Conservation (phyloP, 1,139 yeast species). For the Pichia kudriavzevii region DNA sequence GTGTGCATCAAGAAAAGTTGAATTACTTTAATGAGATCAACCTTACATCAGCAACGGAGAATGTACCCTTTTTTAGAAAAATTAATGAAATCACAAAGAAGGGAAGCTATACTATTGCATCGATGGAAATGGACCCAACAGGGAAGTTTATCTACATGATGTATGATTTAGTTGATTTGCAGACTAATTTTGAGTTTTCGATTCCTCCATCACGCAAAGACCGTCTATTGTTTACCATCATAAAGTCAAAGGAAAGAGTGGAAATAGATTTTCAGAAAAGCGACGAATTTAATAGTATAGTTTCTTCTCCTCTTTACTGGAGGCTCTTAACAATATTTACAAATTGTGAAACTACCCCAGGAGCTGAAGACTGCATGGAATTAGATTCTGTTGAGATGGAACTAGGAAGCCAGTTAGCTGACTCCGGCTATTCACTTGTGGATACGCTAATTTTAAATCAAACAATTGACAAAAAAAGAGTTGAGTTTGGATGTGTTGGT, state of each 20-base stretch:
- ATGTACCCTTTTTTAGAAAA: constrained; percentile 17
- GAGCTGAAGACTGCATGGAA: no score
- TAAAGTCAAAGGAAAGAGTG: not conserved
- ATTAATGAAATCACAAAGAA: constrained; percentile 16
- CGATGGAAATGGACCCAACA: constrained; percentile 17
- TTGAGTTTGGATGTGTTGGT: constrained; percentile 3
- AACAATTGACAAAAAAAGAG: constrained; percentile 13
- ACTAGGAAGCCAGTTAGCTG: not conserved
- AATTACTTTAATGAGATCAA: no score
- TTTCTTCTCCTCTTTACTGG: constrained; percentile 11
- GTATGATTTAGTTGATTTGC: constrained; percentile 15
- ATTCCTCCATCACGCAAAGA: constrained; percentile 11
- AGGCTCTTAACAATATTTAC: no score
- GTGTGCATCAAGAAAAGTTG: no score
- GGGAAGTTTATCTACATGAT: constrained; percentile 16
- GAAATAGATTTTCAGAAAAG: constrained; percentile 3
- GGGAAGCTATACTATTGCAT: constrained; percentile 14
- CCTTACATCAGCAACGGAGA: no score
- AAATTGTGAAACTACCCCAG: no score
- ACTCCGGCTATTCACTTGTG: no score
- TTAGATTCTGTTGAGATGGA: not conserved
- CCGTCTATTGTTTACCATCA: constrained; percentile 12
- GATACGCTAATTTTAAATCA: constrained; percentile 15
- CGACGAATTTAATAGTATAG: constrained; percentile 10
- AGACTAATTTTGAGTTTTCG: constrained; percentile 13